Conservation (phyloP, 768 basidiomycete species). For the Holtermanniella nyarrowii region DNA sequence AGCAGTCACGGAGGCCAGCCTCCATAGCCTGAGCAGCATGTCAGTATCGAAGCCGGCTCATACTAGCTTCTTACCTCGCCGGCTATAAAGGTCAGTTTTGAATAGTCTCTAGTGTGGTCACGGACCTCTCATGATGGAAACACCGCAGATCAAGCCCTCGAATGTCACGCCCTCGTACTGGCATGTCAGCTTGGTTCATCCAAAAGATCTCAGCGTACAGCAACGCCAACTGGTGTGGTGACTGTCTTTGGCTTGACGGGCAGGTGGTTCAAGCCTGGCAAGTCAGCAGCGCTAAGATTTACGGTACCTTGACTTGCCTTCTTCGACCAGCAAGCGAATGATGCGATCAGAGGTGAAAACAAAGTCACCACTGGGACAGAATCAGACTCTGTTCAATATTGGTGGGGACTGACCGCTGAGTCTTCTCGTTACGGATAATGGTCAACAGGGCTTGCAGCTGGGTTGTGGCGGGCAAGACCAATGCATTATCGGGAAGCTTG, state of each 20-base stretch:
- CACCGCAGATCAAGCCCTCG: slow-evolving; percentile 91
- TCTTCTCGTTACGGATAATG: slow-evolving; percentile 81
- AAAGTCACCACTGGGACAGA: slow-evolving; percentile 66
- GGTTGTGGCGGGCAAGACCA: slow-evolving; percentile 75
- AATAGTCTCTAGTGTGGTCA: slow-evolving; percentile 33
- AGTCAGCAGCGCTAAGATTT: too few species aligned
- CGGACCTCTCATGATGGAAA: slow-evolving; percentile 90
- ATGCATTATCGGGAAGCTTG: slow-evolving; percentile 65
- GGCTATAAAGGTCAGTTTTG: slow-evolving; percentile 11
- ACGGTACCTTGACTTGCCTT: slow-evolving; percentile 34
- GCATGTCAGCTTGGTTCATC: not conserved
- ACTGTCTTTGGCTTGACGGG: slow-evolving; percentile 57
- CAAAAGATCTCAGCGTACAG: not conserved
- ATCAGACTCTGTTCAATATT: not conserved
- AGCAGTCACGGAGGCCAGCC: slow-evolving; percentile 88
- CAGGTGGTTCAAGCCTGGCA: slow-evolving; percentile 74
- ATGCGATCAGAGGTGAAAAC: slow-evolving; percentile 66
- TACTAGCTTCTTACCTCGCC: slow-evolving; percentile 39
- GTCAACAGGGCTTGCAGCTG: slow-evolving; percentile 94
- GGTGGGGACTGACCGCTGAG: slow-evolving; percentile 47
- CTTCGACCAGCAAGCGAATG: slow-evolving; percentile 53
- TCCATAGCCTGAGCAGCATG: slow-evolving; percentile 76
- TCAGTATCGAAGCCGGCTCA: too few species aligned
- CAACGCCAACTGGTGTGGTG: slow-evolving; percentile 51
- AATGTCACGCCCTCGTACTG: slow-evolving; percentile 84